Base-by-base conservation (phyloP, 805 yeast species). In the Wickerhamomyces silvicola region DNA sequence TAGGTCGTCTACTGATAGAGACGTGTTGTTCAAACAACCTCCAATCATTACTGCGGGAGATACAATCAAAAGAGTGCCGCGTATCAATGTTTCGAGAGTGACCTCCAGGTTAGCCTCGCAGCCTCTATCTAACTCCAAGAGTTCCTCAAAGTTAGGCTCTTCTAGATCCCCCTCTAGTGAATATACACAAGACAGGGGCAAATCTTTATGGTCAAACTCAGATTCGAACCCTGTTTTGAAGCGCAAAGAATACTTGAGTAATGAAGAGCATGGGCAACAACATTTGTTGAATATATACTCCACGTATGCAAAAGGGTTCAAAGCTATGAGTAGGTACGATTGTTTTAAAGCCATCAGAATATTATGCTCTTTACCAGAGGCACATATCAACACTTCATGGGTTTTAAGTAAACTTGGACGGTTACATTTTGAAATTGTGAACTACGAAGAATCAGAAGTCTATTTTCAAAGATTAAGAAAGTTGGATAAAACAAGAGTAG, bases 341-440 rank as follows among this genome's bases (percentile, higher is more conserved):
- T 83, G 94, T 43, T 76, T 75, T 50, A 77, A 80, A 46, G 94
- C 97, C 0, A 74, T 88, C 8, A 59, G 90, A 34, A 60, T 75
- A 3, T 62, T 90, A 19, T 75, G 74, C 33, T 56, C 75, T 16
- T 62, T 92, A 14, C 84, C 94, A 1, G 70, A 67, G 30, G 48
- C 64, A 29, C 83, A 80, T 54, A 62, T 70, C 37, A 63, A 75
- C 33, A 70, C 95, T 15, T 92, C 97, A 0, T 87, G 92, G 84
- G 94, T 87, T 10, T 67, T 85, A 30, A 72, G 87, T 15, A 78
- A 80, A 43, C 54, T 82, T 16, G 98, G 95, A 1, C 65, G 87
- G 41, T 60, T 85, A 26, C 86, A 86, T 56, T 88, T 81, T 57
- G 97, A 90, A 54, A 75, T 82, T 41, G 90, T 83, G 13, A 82